These are phyloP conservation scores for Basidioascus undulatus DNA, from an alignment of 768 basidiomycete genomes.

Conservation along the genomic window DNA sequence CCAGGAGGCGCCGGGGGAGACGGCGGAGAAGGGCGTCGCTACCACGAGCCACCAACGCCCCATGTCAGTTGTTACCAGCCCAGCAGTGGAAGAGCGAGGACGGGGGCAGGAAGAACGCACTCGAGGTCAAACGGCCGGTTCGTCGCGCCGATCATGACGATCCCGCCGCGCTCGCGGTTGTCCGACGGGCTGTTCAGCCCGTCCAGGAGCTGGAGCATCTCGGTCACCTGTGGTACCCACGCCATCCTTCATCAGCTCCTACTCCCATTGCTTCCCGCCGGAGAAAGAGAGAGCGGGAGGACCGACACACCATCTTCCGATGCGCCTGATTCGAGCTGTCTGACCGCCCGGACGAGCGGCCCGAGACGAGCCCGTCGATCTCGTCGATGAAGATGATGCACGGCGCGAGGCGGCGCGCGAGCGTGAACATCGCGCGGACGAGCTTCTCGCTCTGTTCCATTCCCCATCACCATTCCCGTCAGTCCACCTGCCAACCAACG, in stretches of 20 bases:
- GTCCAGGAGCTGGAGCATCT: slow-evolving; percentile 53
- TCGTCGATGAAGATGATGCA: slow-evolving; percentile 90
- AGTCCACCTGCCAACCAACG: too few relatives aligned
- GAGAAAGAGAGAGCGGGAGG: neutral
- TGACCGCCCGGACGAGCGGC: slow-evolving; percentile 42
- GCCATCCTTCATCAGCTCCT: too few relatives aligned
- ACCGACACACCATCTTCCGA: too few relatives aligned
- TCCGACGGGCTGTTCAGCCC: slow-evolving; percentile 58
- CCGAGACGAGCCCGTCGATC: slow-evolving; percentile 76
- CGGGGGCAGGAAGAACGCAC: too few relatives aligned
- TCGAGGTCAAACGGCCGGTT: slow-evolving; percentile 77
- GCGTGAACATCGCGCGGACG: slow-evolving; percentile 64
- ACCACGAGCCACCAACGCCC: too few relatives aligned
- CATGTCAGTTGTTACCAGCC: too few relatives aligned
- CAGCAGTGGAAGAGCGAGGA: too few relatives aligned
- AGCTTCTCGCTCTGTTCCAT: slow-evolving; percentile 81
- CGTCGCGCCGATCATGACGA: slow-evolving; percentile 83
- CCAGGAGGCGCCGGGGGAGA: slow-evolving; percentile 57
- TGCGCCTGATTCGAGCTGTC: too few relatives aligned
- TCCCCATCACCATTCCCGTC: too few relatives aligned
- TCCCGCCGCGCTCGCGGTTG: too few relatives aligned
- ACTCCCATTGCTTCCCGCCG: neutral
- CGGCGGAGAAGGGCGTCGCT: slow-evolving; percentile 76
- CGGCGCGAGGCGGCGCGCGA: slow-evolving; percentile 63
- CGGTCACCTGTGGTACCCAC: neutral